Percentiles rank a stretch among this genome's conserved stretches.
These are phyloP conservation scores for Coriolopsis trogii DNA, from an alignment of 1,284 basidiomycete species.

Conservation along the genomic window DNA sequence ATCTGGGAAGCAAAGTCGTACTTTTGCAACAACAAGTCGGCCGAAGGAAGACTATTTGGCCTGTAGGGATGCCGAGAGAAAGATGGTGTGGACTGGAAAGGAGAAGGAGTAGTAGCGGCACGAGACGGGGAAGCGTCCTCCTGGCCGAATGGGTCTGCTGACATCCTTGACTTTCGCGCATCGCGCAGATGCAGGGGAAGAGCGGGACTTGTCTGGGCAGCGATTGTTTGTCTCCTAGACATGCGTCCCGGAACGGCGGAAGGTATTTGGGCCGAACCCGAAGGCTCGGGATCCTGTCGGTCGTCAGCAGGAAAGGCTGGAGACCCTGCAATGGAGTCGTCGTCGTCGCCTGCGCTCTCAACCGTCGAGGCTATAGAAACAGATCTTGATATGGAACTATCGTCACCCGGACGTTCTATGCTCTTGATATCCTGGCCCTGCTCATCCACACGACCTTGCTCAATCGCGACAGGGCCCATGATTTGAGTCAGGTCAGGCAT, in stretches of 20 bases:
- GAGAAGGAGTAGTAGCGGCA: conserved; percentile 39
- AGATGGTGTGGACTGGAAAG: conserved; percentile 70
- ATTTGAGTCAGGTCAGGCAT: conserved; percentile 76
- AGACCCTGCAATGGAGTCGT: conserved; percentile 17
- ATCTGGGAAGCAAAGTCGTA: conserved; percentile 73
- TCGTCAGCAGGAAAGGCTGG: too few species aligned
- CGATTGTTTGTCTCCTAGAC: conserved; percentile 51
- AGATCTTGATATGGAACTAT: conserved; percentile 28
- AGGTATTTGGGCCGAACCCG: neutral
- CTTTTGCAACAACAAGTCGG: conserved; percentile 59
- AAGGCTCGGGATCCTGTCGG: neutral
- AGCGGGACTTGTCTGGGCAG: conserved; percentile 72
- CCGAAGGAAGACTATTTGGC: conserved; percentile 45
- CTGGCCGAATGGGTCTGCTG: conserved; percentile 76
- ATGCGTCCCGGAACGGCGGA: conserved; percentile 21
- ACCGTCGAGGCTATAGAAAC: conserved; percentile 17
- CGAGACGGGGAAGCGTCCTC: conserved; percentile 50
- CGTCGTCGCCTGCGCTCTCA: conserved; percentile 34
- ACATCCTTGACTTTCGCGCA: conserved; percentile 55
- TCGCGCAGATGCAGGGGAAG: conserved; percentile 60
- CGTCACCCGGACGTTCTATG: conserved; percentile 49
- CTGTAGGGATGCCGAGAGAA: conserved; percentile 51
- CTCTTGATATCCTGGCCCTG: conserved; percentile 51
- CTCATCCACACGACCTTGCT: conserved; percentile 81
- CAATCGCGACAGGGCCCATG: conserved; percentile 85